Evolutionary conservation across 306 rosid genomes (phyloP), one percentile per base, ranked within the genome.

Genomic region (Geum urbanum): DNA sequence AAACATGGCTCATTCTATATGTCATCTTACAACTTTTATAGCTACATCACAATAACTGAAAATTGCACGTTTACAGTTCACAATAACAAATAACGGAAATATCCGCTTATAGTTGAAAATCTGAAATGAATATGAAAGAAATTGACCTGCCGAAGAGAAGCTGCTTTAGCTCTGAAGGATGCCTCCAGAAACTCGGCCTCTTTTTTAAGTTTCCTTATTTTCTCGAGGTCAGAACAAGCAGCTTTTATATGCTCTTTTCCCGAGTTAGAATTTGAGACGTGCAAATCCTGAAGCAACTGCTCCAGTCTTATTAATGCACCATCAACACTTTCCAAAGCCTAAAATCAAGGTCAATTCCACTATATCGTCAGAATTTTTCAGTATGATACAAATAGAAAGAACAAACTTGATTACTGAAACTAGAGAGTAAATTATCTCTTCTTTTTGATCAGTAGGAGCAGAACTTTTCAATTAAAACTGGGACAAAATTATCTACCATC

Each of bases 101-200:
- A 32, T 32, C 37, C 2, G 37, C 37, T 2, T 32, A 32, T 32
- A 2, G 37, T 32, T 32, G 37, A 2, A 32, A 50, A 16, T 59
- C 20, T 45, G 32, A 24, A 12, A 46, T 37, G 40, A 57, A 51
- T 81, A 37, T 1, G 56, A 48, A 69, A 41, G 64, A 69, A 75
- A 72, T 32, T 32, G 37, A 89, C 99, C 88, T 84, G 91, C 72
- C 80, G 89, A 72, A 95, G 92, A 66, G 87, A 89, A 66, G 86
- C 97, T 60, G 96, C 96, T 83, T 91, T 95, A 58, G 99, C 95
- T 80, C 96, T 85, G 71, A 91, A 95, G 67, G 99, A 95, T 77
- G 91, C 97, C 88, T 80, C 99, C 74, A 95, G 77, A 83, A 91
- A 95, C 72, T 95, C 99, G 71, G 97, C 97, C 86, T 95, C 99